Percentiles rank a stretch among this genome's conserved stretches.
phyloP scores from a whole-genome alignment of 1,284 basidiomycete genomes.

The Psilocybe mexicana region DNA sequence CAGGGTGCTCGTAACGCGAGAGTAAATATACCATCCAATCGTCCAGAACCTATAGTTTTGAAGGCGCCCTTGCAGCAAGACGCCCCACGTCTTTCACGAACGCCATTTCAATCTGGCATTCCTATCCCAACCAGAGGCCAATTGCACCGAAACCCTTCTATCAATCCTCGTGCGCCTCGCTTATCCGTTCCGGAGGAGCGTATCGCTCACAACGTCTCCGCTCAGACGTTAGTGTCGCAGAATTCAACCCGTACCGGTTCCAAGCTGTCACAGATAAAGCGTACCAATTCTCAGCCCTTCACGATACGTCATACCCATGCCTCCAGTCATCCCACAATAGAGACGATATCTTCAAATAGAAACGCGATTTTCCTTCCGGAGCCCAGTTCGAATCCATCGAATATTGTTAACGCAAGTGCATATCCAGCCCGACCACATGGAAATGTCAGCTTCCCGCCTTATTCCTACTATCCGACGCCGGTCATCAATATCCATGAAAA shows the following conservation, averaged over 20 bases:
- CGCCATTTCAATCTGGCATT: constrained; percentile 7
- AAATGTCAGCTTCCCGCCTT: not conserved
- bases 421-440: not conserved
- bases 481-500: not conserved
- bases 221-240: not conserved
- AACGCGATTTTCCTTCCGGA: not conserved
- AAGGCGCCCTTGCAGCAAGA: not conserved
- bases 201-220: not conserved
- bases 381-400: not conserved
- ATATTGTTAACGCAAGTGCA: not conserved
- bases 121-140: constrained; percentile 5
- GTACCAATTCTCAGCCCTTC: not conserved
- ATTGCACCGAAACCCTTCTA: not conserved
- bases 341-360: not conserved
- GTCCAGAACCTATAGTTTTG: not conserved
- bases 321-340: not conserved
- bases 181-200: not conserved
- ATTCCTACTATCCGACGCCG: not conserved
- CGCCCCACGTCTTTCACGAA: not conserved
- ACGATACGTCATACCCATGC: not conserved
- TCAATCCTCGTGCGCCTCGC: not conserved
- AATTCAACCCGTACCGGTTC: not conserved
- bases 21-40: constrained; percentile 7
- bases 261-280: not conserved
- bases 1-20: not conserved